Evolutionary conservation across 202 grass and related monocot genomes (phyloP), one percentile per base, ranked within the genome.

Genomic region (Schoenoplectus triqueter): DNA sequence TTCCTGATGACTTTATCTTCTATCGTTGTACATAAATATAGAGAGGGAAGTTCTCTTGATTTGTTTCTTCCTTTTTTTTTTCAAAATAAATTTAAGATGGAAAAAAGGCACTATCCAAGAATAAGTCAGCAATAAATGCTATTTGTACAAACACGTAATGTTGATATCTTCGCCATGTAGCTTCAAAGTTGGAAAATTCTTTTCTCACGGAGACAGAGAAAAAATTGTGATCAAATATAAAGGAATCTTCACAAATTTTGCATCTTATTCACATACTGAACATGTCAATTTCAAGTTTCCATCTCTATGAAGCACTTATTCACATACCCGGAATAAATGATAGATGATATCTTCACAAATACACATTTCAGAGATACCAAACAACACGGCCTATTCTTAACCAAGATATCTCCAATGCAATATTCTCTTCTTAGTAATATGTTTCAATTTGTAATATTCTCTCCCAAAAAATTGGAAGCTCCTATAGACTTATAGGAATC

Each of bases 311-410:
- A 59, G 56, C 15, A 59, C 10, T 59, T 59, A 59, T 59, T 14
- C 56, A 59, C 56, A 59, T 59, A n/a, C 15, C n/a, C 3, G 15
- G 56, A 59, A 59, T 59, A 57, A 31, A 59, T 59, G 13, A 59
- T 59, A 14, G 13, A 59, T 14, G 15, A 56, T 56, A 56, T 46
- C 75, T 79, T 79, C 75, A 79, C 39, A 45, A 45, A 61, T 62
- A 79, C 75, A 61, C 55, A 62, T 62, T 61, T 61, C 39, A 79
- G 75, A 62, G 31, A 31, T 79, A 45, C 75, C 55, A 61, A 59
- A 73, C 22, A 60, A 60, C 51, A 21, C 51, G 44, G 60, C 31
- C 31, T 78, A 31, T 78, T 78, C 47, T 60, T 78, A 6, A 2
- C 54, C 54, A 59, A 78, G 75, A 61, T 78, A 22, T 42, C 69